A percentile compares a stretch with the other conserved stretches of the same genome.
Conservation (phyloP, 2,329 filamentous ascomycete species). For the Parastagonospora avenae region DNA sequence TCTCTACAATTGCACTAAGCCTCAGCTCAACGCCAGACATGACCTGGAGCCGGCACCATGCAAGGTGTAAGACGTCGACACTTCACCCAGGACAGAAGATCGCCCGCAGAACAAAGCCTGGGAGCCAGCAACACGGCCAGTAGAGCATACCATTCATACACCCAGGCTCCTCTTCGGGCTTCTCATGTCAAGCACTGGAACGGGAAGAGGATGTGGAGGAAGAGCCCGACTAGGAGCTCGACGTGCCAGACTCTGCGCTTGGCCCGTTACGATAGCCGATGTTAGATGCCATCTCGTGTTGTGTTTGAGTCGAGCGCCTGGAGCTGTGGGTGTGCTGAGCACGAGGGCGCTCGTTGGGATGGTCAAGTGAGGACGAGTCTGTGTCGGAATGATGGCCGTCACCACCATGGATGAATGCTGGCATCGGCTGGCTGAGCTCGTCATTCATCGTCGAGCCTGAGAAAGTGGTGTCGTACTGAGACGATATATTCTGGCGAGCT, state of each 20-base stretch:
- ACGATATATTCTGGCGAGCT: conserved; percentile 6
- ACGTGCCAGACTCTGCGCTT: conserved; percentile 32
- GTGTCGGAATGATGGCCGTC: conserved; percentile 34
- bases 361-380: conserved; percentile 14
- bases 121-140: conserved; percentile 41
- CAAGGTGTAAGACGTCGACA: neutral
- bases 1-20: too few relatives aligned
- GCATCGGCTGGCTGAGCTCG: conserved; percentile 19
- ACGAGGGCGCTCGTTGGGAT: conserved; percentile 29
- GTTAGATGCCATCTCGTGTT: conserved; percentile 25
- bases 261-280: conserved; percentile 34
- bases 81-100: conserved; percentile 41
- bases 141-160: conserved; percentile 34
- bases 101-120: conserved; percentile 38
- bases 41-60: too few relatives aligned
- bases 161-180: conserved; percentile 27
- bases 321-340: conserved; percentile 24
- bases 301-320: conserved; percentile 14
- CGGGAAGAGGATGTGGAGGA: conserved; percentile 25
- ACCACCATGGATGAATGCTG: conserved; percentile 24
- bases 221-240: conserved; percentile 30
- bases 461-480: neutral
- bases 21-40: too few relatives aligned
- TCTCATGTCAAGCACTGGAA: conserved; percentile 30
- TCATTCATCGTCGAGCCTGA: conserved; percentile 1